A percentile compares a stretch with the other conserved stretches of the same genome.
Conservation (phyloP, 371 early-diverging fungal species). For the Rhizomucor miehei region DNA sequence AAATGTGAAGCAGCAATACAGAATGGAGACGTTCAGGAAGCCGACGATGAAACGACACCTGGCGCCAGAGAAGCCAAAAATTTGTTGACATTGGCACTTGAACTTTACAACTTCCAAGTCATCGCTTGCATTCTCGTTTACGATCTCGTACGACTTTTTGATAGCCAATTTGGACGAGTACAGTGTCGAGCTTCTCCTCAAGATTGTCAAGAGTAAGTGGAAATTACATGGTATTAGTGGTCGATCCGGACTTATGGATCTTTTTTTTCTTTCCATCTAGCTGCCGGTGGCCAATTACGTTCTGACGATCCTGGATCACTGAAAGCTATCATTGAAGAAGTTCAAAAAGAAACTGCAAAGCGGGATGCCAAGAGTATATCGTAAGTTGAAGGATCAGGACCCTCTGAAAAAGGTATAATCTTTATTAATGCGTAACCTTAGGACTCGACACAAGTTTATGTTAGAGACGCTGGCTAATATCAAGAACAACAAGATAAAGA, state of each 20-base stretch:
- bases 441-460: slow-evolving; percentile 87
- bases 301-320: slow-evolving; percentile 89
- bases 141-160: slow-evolving; percentile 75
- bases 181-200: slow-evolving; percentile 86
- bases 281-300: slow-evolving; percentile 85
- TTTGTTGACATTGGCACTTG: slow-evolving; percentile 76
- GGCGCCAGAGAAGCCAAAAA: slow-evolving; percentile 74
- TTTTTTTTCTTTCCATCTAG: slow-evolving; percentile 25
- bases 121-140: slow-evolving; percentile 83
- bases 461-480: slow-evolving; percentile 88
- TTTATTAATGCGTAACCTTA: slow-evolving; percentile 11
- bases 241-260: background rate
- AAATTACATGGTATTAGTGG: background rate
- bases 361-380: slow-evolving; percentile 39
- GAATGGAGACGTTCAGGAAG: slow-evolving; percentile 23
- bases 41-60: slow-evolving; percentile 42
- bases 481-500: slow-evolving; percentile 90
- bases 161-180: slow-evolving; percentile 70
- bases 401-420: no score
- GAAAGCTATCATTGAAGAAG: slow-evolving; percentile 79
- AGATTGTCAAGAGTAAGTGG: slow-evolving; percentile 69
- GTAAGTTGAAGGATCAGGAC: no score
- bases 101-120: slow-evolving; percentile 89
- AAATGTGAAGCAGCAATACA: slow-evolving; percentile 25
- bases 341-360: slow-evolving; percentile 60